Evolutionary conservation across 2,329 filamentous ascomycete species (phyloP).

Genomic region (Akanthomyces muscarius): DNA sequence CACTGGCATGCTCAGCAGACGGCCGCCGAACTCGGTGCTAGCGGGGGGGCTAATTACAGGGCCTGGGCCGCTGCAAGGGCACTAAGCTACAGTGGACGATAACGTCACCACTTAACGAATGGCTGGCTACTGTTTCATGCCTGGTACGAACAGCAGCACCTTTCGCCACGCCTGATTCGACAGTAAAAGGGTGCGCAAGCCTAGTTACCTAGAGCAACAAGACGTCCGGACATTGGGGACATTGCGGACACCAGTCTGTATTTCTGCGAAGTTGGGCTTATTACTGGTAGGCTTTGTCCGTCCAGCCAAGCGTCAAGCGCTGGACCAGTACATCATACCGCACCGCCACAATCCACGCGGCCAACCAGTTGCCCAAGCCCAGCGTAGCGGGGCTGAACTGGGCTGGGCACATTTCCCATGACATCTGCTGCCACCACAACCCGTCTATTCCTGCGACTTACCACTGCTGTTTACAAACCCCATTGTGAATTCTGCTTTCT

Average conservation of each 20-base stretch:
- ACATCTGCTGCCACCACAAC: neutral
- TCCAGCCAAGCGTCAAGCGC: neutral
- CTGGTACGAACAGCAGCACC: neutral
- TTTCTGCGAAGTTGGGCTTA: neutral
- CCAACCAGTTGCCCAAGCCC: constrained; percentile 1
- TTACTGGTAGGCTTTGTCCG: too few relatives aligned
- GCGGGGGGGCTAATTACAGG: too few relatives aligned
- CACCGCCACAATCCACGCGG: constrained; percentile 27
- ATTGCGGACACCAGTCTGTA: neutral
- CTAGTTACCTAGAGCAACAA: too few relatives aligned
- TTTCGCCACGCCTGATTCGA: neutral
- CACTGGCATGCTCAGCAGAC: neutral
- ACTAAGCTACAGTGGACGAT: neutral
- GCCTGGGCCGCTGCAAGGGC: neutral
- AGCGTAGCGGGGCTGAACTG: constrained; percentile 7
- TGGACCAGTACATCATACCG: constrained; percentile 1
- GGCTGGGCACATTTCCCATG: neutral
- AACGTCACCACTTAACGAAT: neutral
- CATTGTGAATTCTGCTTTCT: neutral
- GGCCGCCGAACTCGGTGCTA: neutral
- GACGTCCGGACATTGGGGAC: neutral
- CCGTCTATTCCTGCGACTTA: neutral
- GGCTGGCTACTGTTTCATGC: neutral
- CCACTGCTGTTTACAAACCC: neutral
- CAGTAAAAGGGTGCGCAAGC: too few relatives aligned